Evolutionary conservation across 2,329 filamentous ascomycete species (phyloP).

Genomic region (Coleophoma eucalyptorum): DNA sequence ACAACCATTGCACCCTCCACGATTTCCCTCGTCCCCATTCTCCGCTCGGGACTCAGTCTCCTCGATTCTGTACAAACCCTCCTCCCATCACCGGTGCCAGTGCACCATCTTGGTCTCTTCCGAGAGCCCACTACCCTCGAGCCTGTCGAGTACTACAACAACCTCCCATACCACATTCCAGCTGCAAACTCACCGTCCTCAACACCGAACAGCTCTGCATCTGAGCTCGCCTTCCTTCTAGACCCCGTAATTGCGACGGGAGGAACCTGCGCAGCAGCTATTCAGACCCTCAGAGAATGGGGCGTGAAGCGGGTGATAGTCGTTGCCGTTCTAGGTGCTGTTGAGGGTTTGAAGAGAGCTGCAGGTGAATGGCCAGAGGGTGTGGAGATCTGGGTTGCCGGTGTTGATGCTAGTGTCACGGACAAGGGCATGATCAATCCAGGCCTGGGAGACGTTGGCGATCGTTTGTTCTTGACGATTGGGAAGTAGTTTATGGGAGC

Average conservation of each 20-base stretch:
- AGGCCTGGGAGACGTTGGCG: constrained; percentile 85
- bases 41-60: constrained; percentile 91
- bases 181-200: constrained; percentile 32
- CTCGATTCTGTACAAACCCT: constrained; percentile 77
- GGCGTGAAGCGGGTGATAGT: constrained; percentile 80
- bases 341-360: constrained; percentile 65
- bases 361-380: constrained; percentile 75
- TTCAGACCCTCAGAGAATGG: constrained; percentile 87
- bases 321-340: constrained; percentile 69
- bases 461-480: constrained; percentile 83
- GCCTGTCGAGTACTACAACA: constrained; percentile 97
- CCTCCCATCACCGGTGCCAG: constrained; percentile 73
- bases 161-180: constrained; percentile 71
- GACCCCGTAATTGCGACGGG: constrained; percentile 95
- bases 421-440: constrained; percentile 86
- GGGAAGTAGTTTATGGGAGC: constrained; percentile 56
- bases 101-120: constrained; percentile 94
- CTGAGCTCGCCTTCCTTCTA: constrained; percentile 74
- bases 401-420: constrained; percentile 70
- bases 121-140: constrained; percentile 83
- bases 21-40: constrained; percentile 83
- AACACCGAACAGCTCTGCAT: constrained; percentile 32
- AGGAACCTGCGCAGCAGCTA: constrained; percentile 83
- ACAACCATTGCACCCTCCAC: constrained; percentile 54
- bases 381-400: constrained; percentile 79